Conservation (phyloP, 2,329 filamentous ascomycete genomes). For the Fusarium duplospermum region DNA sequence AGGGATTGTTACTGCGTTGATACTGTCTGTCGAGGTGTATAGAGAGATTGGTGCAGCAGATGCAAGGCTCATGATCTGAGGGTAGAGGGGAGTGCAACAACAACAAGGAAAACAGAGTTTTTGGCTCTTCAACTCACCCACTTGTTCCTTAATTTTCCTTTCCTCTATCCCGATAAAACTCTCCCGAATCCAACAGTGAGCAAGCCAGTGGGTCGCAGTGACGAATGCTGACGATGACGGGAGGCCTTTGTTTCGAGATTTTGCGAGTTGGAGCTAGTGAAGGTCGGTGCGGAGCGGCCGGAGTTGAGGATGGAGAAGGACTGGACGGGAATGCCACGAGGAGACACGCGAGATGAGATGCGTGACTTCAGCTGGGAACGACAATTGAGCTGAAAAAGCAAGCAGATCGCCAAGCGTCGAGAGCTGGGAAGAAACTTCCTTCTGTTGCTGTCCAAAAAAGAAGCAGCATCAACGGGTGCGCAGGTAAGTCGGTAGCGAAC, state of each 20-base stretch:
- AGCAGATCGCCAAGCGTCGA: conserved; percentile 12
- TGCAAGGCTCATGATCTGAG: background rate
- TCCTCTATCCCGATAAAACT: conserved; percentile 15
- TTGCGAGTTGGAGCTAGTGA: conserved; percentile 38
- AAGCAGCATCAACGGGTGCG: background rate
- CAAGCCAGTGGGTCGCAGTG: conserved; percentile 42
- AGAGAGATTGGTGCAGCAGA: background rate
- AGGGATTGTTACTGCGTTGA: conserved; percentile 26
- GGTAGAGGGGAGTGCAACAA: conserved; percentile 2
- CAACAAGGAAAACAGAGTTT: conserved; percentile 14
- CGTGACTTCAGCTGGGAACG: conserved; percentile 14
- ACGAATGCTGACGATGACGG: conserved; percentile 36
- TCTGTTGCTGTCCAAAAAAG: conserved; percentile 18
- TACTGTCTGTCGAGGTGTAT: background rate
- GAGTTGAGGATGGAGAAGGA: conserved; percentile 28
- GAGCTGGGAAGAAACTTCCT: background rate
- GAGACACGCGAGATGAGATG: conserved; percentile 27
- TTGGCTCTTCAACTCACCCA: conserved; percentile 5
- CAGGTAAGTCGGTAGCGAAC: background rate
- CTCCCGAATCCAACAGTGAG: conserved; percentile 22
- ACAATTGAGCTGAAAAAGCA: conserved; percentile 8
- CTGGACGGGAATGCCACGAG: conserved; percentile 27
- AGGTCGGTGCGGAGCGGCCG: conserved; percentile 36
- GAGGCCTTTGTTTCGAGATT: conserved; percentile 24
- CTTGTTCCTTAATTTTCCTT: conserved; percentile 9